Evolutionary conservation across 2,329 filamentous ascomycete genomes (phyloP).

Genomic region (Penicillium sp.): DNA sequence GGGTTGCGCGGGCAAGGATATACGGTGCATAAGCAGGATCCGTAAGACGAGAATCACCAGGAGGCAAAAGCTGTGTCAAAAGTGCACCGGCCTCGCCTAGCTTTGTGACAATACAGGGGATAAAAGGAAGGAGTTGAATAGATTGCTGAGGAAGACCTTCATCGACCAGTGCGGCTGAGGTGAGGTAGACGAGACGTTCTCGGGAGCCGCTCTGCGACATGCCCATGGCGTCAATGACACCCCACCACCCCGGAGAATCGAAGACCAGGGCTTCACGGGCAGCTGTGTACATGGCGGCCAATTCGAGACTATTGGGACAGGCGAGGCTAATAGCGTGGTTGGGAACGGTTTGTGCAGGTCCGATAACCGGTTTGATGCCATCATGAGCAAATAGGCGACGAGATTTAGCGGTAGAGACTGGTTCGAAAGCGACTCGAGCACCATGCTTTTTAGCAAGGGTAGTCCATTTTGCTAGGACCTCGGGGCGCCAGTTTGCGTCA

Average conservation of each 20-base stretch:
- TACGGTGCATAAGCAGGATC: constrained; percentile 64
- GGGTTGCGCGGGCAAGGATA: constrained; percentile 64
- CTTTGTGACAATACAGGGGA: constrained; percentile 82
- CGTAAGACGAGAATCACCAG: constrained; percentile 66
- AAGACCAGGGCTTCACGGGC: constrained; percentile 68
- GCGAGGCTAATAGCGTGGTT: constrained; percentile 66
- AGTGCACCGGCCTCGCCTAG: constrained; percentile 74
- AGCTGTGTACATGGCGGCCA: constrained; percentile 72
- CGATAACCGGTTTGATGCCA: constrained; percentile 29
- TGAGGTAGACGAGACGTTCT: constrained; percentile 69
- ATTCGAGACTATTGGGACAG: constrained; percentile 81
- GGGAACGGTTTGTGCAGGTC: constrained; percentile 54
- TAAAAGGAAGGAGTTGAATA: constrained; percentile 82
- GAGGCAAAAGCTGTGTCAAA: constrained; percentile 67
- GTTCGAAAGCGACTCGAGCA: constrained; percentile 75
- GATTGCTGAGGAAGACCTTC: constrained; percentile 79
- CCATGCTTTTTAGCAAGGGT: constrained; percentile 56
- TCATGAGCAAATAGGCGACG: constrained; percentile 59
- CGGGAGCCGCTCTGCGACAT: constrained; percentile 67
- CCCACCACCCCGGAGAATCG: constrained; percentile 72
- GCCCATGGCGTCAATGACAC: constrained; percentile 73
- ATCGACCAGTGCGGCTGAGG: constrained; percentile 67
- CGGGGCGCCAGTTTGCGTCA: constrained; percentile 80
- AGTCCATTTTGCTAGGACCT: constrained; percentile 68
- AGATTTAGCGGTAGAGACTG: constrained; percentile 81